phyloP scores from a whole-genome alignment of 805 yeast genomes.

The Candida ficus region DNA sequence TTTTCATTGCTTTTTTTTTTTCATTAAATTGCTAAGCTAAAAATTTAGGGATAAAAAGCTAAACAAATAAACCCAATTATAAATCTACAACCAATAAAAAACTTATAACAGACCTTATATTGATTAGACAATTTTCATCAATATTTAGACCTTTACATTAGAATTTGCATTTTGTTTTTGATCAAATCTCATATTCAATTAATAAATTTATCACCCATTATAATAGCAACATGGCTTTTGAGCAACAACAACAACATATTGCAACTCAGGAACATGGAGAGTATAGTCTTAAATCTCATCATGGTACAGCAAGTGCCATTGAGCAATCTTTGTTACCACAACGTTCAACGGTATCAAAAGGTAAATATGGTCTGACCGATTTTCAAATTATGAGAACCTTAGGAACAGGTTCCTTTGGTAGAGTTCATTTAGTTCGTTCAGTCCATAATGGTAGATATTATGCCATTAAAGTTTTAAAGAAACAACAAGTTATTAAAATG shows the following conservation, averaged over 20 bases:
- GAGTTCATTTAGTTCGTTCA: constrained; percentile 84
- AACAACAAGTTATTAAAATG: constrained; percentile 83
- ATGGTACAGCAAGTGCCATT: constrained; percentile 10
- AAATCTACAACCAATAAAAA: too few species aligned
- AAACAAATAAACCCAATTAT: too few species aligned
- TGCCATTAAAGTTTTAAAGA: constrained; percentile 88
- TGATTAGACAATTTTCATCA: too few species aligned
- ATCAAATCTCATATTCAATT: too few species aligned
- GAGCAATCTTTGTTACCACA: constrained; percentile 22
- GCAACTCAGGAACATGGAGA: neutral
- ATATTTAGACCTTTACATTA: too few species aligned
- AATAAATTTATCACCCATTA: neutral
- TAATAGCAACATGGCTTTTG: neutral
- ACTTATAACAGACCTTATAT: too few species aligned
- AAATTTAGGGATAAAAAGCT: too few species aligned
- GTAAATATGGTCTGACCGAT: constrained; percentile 77
- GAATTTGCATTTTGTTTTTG: too few species aligned
- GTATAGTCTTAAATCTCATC: neutral
- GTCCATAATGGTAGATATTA: constrained; percentile 88
- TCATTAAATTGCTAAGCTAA: too few species aligned
- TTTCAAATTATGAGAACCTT: constrained; percentile 82
- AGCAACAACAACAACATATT: constrained; percentile 7
- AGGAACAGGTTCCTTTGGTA: constrained; percentile 94
- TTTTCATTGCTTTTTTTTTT: too few species aligned
- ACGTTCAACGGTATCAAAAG: constrained; percentile 32